phyloP scores from a whole-genome alignment of 2,329 filamentous ascomycete species.

The Microsporum audouinii region DNA sequence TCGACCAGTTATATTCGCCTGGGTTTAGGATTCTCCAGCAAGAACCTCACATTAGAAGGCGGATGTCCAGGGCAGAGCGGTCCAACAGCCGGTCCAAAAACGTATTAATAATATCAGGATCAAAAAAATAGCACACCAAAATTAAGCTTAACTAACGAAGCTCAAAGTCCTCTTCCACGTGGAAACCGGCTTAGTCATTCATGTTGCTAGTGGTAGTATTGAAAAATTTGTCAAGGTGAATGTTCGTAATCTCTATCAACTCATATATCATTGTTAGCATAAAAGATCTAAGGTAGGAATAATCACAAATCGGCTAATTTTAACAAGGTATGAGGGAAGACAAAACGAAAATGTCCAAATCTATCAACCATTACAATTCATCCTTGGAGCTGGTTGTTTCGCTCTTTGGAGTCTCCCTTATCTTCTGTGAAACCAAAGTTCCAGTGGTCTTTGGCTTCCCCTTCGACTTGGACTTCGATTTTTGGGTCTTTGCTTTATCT shows the following conservation, averaged over 20 bases:
- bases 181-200: neutral
- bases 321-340: neutral
- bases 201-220: too few relatives aligned
- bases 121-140: neutral
- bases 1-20: too few relatives aligned
- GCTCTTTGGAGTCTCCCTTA: constrained; percentile 1
- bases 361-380: neutral
- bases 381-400: neutral
- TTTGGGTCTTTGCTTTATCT: neutral
- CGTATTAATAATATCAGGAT: neutral
- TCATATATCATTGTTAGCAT: neutral
- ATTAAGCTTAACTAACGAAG: neutral
- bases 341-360: neutral
- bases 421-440: neutral
- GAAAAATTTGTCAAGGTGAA: too few relatives aligned
- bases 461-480: constrained; percentile 1
- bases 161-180: neutral
- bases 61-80: neutral
- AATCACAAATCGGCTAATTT: neutral
- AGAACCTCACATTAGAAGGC: neutral
- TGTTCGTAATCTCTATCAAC: too few relatives aligned
- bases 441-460: neutral
- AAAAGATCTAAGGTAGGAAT: neutral
- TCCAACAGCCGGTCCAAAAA: neutral
- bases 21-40: neutral